Evolutionary conservation across 116 monocot species (phyloP), one percentile per base, ranked within the genome.

Genomic region (Dioscorea cayenensis): DNA sequence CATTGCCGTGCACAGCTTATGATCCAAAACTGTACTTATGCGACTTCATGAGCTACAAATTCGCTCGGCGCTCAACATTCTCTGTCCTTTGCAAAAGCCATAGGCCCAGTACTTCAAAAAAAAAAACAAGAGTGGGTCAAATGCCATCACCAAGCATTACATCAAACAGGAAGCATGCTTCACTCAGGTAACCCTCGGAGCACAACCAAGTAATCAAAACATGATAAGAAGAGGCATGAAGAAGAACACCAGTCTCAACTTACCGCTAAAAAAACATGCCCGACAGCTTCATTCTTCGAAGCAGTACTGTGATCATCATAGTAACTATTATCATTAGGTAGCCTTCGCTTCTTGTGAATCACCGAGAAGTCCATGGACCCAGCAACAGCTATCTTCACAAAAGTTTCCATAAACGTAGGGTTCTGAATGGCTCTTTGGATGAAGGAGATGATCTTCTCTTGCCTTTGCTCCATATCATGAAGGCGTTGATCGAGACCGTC

Each of bases 401-500:
- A 80, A 67, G 76, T 83, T 20, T 92, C 78, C 36, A 91, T 76
- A 13, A 95, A 89, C 14, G 23, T 64, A 28, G 89, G 85, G 60
- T 85, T 89, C 17, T 74, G 66, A 20, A 78, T 36, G 43, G 89
- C 92, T 20, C 73, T 75, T 14, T 71, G 73, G 32, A 95, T 63
- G 63, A 95, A 92, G 49, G 68, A 59, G n/a, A 89, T 16, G 87
- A 95, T 84, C 60, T 79, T 89, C 20, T 65, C 48, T 84, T 96
- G 95, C 73, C 95, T 71, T 72, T 84, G 82, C 79, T 96, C 92
- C 92, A 96, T 96, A 49, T 79, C 79, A 22, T 71, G 72, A 20
- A 96, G 69, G 51, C 86, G 75, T 13, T 61, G 59, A 27, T 88
- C 86, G 37, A 96, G 72, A 51, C 87, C 82, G 1, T 89, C 78